Conservation (phyloP, 495 filamentous ascomycete species). For the Antarctomyces pellizariae region DNA sequence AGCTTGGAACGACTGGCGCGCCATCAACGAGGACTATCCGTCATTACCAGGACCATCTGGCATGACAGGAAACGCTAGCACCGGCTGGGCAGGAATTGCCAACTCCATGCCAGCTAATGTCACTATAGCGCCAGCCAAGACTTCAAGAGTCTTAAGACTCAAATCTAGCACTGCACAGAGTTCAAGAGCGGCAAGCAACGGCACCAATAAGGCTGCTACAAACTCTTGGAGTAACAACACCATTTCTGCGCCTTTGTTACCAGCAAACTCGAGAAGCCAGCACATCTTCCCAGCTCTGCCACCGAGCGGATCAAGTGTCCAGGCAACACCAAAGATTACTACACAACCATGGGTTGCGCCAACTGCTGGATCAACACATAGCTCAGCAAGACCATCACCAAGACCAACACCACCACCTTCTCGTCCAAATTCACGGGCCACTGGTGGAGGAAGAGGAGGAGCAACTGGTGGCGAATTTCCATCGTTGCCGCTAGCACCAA, state of each 20-base stretch:
- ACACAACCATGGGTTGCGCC: constrained; percentile 27
- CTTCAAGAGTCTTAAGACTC: constrained; percentile 38
- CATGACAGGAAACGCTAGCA: constrained; percentile 23
- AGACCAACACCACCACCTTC: constrained; percentile 8
- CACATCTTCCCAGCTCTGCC: constrained; percentile 28
- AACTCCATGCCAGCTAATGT: constrained; percentile 18
- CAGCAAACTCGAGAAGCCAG: too few species aligned
- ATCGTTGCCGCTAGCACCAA: constrained; percentile 52
- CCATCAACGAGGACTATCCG: constrained; percentile 90
- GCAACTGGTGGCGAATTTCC: constrained; percentile 44
- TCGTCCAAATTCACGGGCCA: constrained; percentile 10
- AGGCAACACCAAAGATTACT: constrained; percentile 16
- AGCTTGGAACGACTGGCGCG: constrained; percentile 86
- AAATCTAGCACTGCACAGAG: constrained; percentile 61
- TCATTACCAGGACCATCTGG: constrained; percentile 54
- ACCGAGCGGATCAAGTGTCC: constrained; percentile 28
- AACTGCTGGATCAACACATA: constrained; percentile 13
- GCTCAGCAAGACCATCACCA: constrained; percentile 13
- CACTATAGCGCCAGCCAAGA: constrained; percentile 14
- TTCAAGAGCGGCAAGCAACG: constrained; percentile 11
- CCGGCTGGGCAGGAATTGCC: constrained; percentile 28
- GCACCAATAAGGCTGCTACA: too few species aligned
- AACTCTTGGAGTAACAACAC: too few species aligned
- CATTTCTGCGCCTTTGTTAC: too few species aligned
- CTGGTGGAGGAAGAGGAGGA: constrained; percentile 1